Conservation (phyloP, 176 grass and related monocot species). For the Hordeum marinum region DNA sequence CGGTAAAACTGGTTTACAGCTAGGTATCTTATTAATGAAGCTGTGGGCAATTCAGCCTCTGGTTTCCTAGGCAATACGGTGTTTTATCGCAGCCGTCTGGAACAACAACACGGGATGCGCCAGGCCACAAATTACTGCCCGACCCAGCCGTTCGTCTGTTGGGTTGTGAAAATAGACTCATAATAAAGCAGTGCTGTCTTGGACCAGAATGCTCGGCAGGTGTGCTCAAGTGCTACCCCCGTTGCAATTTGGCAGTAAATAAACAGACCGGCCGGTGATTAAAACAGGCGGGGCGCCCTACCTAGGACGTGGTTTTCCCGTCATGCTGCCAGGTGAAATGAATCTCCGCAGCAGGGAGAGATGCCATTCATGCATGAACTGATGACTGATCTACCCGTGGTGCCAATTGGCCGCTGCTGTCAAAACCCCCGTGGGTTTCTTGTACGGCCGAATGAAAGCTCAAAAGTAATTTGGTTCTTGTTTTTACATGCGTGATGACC, state of each 20-base stretch:
- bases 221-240: too few relatives aligned
- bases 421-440: constrained; percentile 7
- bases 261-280: too few relatives aligned
- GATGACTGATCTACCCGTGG: neutral
- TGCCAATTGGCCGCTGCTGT: neutral
- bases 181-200: too few relatives aligned
- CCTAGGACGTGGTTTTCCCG: neutral
- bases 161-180: too few relatives aligned
- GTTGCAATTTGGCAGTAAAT: too few relatives aligned
- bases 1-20: neutral
- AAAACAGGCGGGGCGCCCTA: too few relatives aligned
- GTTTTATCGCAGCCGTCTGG: neutral
- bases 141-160: too few relatives aligned
- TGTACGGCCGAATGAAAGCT: neutral
- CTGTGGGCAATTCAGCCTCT: neutral
- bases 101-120: neutral
- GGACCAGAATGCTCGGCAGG: too few relatives aligned
- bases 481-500: constrained; percentile 2
- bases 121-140: too few relatives aligned
- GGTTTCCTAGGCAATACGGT: neutral
- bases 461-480: constrained; percentile 1
- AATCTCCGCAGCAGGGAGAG: neutral
- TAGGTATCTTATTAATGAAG: neutral
- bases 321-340: constrained; percentile 19
- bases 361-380: neutral